phyloP scores from a whole-genome alignment of 306 rosid species.

The Luffa acutangula region DNA sequence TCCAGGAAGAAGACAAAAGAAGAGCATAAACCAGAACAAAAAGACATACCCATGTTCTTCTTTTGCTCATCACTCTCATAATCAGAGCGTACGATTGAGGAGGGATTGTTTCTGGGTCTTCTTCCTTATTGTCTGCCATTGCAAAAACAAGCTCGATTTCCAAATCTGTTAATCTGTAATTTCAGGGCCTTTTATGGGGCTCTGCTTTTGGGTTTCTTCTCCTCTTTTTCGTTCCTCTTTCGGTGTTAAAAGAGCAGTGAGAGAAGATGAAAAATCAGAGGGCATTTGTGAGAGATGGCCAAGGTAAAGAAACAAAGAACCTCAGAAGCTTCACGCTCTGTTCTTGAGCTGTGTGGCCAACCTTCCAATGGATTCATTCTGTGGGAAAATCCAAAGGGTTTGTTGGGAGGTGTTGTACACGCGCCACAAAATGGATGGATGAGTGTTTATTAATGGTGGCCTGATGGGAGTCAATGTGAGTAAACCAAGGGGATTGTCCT shows the following conservation, averaged over 20 bases:
- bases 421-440: neutral
- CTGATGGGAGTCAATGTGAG: neutral
- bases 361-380: neutral
- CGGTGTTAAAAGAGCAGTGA: neutral
- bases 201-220: neutral
- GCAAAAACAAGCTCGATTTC: neutral
- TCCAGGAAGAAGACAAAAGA: constrained; percentile 11
- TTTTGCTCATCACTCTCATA: constrained; percentile 13
- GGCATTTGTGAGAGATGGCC: neutral
- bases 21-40: constrained; percentile 9
- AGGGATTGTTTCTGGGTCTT: constrained; percentile 1
- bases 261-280: neutral
- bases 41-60: constrained; percentile 17
- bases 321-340: neutral
- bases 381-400: neutral
- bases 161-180: neutral
- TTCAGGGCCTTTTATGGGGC: neutral
- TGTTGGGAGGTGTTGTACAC: neutral
- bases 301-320: neutral
- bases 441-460: neutral
- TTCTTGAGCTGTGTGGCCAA: neutral
- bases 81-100: neutral
- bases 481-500: neutral
- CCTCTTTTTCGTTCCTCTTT: neutral
- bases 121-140: constrained; percentile 11